phyloP scores from a whole-genome alignment of 31 red algal species.

The Odonthalia washingtoniensis region DNA sequence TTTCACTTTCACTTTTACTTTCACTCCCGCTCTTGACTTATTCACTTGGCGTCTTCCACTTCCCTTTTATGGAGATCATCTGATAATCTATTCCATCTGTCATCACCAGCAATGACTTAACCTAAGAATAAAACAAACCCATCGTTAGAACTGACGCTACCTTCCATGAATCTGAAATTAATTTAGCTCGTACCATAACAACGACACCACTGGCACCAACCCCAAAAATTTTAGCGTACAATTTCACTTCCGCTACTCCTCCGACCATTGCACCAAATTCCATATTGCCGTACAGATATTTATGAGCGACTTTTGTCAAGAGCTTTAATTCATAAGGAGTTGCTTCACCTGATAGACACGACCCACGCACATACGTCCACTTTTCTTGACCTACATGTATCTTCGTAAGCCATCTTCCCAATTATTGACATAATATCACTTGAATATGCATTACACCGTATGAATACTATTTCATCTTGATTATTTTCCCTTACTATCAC shows the following conservation, averaged over 20 bases:
- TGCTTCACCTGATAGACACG: conserved; percentile 55
- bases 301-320: conserved; percentile 47
- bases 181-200: conserved; percentile 64
- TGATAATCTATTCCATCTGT: conserved; percentile 55
- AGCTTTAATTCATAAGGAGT: conserved; percentile 12
- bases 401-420: conserved; percentile 58
- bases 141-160: conserved; percentile 25
- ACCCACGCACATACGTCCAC: conserved; percentile 76
- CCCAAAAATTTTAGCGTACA: conserved; percentile 46
- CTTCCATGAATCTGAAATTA: conserved; percentile 59
- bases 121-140: conserved; percentile 71
- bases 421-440: conserved; percentile 51
- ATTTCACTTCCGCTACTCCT: conserved; percentile 32
- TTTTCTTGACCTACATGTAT: conserved; percentile 59
- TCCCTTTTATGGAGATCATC: conserved; percentile 68
- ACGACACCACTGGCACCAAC: conserved; percentile 40
- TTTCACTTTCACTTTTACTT: neutral
- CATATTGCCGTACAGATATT: conserved; percentile 84
- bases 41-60: neutral
- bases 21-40: conserved; percentile 9
- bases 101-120: conserved; percentile 80
- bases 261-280: conserved; percentile 73
- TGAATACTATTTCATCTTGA: conserved; percentile 47
- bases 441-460: conserved; percentile 69
- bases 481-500: neutral